Evolutionary conservation across 805 yeast genomes (phyloP).

Genomic region (Yarrowia hollandica): DNA sequence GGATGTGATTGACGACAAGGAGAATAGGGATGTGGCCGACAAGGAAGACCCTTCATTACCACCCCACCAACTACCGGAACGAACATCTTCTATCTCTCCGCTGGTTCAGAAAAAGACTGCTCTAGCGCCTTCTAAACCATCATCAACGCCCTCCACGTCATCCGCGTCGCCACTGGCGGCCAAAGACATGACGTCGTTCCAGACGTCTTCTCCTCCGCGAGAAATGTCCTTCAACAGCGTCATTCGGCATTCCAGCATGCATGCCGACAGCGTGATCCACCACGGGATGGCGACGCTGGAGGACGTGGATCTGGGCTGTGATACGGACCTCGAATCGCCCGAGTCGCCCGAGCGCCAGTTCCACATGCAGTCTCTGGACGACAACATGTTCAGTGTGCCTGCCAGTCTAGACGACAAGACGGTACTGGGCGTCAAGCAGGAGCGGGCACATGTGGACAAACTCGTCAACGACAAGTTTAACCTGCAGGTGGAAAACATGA

Average conservation of each 20-base stretch:
- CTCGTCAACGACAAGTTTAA: conserved; percentile 25
- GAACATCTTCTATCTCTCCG: conserved; percentile 1
- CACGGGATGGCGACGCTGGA: background rate
- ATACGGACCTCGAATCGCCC: conserved; percentile 5
- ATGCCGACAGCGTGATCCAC: conserved; percentile 14
- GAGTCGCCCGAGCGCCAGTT: conserved; percentile 5
- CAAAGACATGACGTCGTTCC: conserved; percentile 11
- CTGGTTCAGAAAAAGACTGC: background rate
- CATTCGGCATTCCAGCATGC: conserved; percentile 18
- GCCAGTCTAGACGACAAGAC: conserved; percentile 13
- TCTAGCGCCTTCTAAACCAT: too few relatives aligned
- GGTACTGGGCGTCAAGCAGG: conserved; percentile 20
- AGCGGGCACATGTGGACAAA: conserved; percentile 21
- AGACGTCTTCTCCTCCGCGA: background rate
- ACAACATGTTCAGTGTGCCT: conserved; percentile 1
- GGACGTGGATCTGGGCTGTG: conserved; percentile 20
- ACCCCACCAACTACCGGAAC: too few relatives aligned
- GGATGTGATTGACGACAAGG: background rate
- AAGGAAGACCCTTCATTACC: too few relatives aligned
- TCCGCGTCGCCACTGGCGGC: conserved; percentile 1
- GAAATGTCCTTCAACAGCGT: conserved; percentile 24
- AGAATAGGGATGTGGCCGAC: too few relatives aligned
- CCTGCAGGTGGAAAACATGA: conserved; percentile 14
- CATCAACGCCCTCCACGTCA: background rate
- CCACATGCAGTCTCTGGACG: conserved; percentile 7